Evolutionary conservation across 805 yeast genomes (phyloP), one percentile per base, ranked within the genome.

Genomic region (Candida sithepensis): DNA sequence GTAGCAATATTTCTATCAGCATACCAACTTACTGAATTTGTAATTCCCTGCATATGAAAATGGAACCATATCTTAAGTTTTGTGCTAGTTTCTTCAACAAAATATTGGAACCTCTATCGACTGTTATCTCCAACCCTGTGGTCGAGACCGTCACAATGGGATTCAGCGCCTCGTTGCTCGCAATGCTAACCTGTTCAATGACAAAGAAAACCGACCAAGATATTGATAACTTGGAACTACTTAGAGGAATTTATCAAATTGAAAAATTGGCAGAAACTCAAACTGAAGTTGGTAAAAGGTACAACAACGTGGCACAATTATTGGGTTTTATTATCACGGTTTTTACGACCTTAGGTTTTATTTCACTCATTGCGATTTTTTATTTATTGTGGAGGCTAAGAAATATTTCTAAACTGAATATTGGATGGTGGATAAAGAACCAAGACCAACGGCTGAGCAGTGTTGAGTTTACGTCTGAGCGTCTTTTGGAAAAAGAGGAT

Each of bases 131-230:
- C 1, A 50, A 42, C 24, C 57, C 56, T 1, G 41, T 53, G 1
- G 50, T 53, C 4, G 56, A 55, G 39, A 50, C 53, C 1, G 42
- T 55, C 14, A 48, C 56, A 1, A 28, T 55, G 13, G 59, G 59
- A 3, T 43, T 53, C 23, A 49, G 57, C 18, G 56, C 57, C 8
- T 56, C 59, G 7, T 44, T 55, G 5, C 37, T 55, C 10, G 57
- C 57, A 9, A 39, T 55, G 24, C n/a, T 55, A 44, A 48, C 56
- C 13, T 48, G 51, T 9, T 18, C 53, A 20, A n/a, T 55, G 12
- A 51, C 46, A 16, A 13, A n/a, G 8, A 42, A 43, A 19, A 23
- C 42, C 9, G 50, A 42, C 20, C 43, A 42, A 16, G 51, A 51
- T 9, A 26, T 33, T 7, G 42, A 39, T 13, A 46, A 45, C 16